Evolutionary conservation across 495 filamentous ascomycete species (phyloP), one percentile per base, ranked within the genome.

Genomic region (Neohortaea acidophila): DNA sequence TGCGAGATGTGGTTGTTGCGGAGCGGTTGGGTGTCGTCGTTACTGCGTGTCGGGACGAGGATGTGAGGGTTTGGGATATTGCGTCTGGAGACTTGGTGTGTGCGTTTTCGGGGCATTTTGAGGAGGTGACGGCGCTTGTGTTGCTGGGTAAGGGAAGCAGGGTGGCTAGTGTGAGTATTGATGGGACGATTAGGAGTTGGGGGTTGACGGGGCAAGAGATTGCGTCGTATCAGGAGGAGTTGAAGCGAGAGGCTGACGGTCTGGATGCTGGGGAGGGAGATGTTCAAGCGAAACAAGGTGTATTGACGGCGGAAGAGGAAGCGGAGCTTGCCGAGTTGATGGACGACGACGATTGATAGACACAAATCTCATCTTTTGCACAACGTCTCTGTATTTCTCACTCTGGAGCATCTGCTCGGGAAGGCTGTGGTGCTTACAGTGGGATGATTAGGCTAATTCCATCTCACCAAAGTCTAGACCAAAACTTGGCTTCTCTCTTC

Each of bases 1-100:
- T 94, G 12, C 68, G 83, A 33, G 84, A 84, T 39, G 70, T 96
- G 35, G 69, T 77, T 7, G 62, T 81, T 12, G 70, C 81, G 17
- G 72, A 77, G 21, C 70, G 66, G 2, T 73, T 73, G 2, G 69
- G 77, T n/a, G 86, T 79, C 79, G 70, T 87, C n/a, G 63, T 92
- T 15, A 94, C 86, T 0, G 85, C 77, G 0, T 93, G 89, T 40
- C 63, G 89, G 39, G 84, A 94, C 53, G 89, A 97, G 59, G 75
- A 91, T 41, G 68, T 97, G 33, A 78, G 87, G 43, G 71, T 94
- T 10, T 97, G 87, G 87, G 78, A 93, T 54, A 53, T 65, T 57
- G 64, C 67, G 49, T 81, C 69, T 33, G 89, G 84, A 12, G 68
- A 79, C 44, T 65, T 94, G 31, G 66, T 79, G 47, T 79, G 81